phyloP scores from a whole-genome alignment of 495 filamentous ascomycete species.

The Hapsidospora chrysogenum region DNA sequence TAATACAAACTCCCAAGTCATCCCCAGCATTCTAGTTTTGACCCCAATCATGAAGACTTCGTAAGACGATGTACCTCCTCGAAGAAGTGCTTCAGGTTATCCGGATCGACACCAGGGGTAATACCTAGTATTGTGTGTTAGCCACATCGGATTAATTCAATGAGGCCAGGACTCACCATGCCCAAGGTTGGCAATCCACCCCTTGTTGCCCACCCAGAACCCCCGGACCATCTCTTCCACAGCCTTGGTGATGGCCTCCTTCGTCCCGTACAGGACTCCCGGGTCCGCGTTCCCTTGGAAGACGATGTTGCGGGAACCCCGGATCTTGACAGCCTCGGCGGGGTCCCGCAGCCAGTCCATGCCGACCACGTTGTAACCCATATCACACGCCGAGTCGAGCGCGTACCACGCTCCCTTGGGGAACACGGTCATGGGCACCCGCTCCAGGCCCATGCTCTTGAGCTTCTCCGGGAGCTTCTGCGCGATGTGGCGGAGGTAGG shows the following conservation, averaged over 20 bases:
- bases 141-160: constrained; percentile 2
- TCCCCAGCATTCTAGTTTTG: no score
- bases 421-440: constrained; percentile 96
- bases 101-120: constrained; percentile 83
- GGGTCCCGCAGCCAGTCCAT: constrained; percentile 93
- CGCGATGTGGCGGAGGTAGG: constrained; percentile 74
- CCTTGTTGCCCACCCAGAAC: constrained; percentile 37
- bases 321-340: constrained; percentile 60
- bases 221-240: constrained; percentile 75
- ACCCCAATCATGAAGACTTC: constrained; percentile 6
- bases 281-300: constrained; percentile 95
- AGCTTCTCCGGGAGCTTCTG: constrained; percentile 55
- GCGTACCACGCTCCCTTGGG: constrained; percentile 99
- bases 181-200: constrained; percentile 77
- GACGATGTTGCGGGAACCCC: constrained; percentile 51
- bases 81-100: constrained; percentile 84
- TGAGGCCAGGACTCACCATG: constrained; percentile 47
- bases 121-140: constrained; percentile 37
- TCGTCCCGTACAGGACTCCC: constrained; percentile 76
- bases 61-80: constrained; percentile 70
- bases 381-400: constrained; percentile 67
- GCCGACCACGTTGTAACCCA: constrained; percentile 84
- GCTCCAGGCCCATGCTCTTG: constrained; percentile 52
- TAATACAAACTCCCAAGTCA: no score
- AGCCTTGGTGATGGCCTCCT: constrained; percentile 55